Conservation (phyloP, 139 green algal genomes). For the Edaphochlamys debaryana region DNA sequence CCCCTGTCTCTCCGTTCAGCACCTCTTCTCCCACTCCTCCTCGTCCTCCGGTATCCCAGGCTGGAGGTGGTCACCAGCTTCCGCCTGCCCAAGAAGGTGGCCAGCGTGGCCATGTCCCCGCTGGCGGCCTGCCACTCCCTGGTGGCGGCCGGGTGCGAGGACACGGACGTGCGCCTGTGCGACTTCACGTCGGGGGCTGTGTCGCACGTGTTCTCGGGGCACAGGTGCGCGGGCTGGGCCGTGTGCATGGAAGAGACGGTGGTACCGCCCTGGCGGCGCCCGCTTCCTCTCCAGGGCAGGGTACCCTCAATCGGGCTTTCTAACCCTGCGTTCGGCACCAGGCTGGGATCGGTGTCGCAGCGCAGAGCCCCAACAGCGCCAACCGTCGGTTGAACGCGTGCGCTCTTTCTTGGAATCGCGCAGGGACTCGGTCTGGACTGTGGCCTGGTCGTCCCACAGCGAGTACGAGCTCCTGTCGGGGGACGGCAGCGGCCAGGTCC, state of each 20-base stretch:
- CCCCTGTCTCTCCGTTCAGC: too few relatives aligned
- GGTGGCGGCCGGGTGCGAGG: constrained; percentile 63
- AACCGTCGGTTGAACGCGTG: too few relatives aligned
- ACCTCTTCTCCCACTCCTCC: too few relatives aligned
- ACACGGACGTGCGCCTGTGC: constrained; percentile 73
- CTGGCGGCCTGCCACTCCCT: constrained; percentile 71
- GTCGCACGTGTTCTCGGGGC: constrained; percentile 81
- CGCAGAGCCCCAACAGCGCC: too few relatives aligned
- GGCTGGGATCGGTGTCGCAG: too few relatives aligned
- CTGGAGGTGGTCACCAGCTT: constrained; percentile 69
- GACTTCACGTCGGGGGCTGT: constrained; percentile 76
- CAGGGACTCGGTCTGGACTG: constrained; percentile 69
- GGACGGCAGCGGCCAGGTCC: constrained; percentile 67
- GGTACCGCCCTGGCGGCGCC: too few relatives aligned
- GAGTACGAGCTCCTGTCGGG: constrained; percentile 83
- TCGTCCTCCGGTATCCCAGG: too few relatives aligned
- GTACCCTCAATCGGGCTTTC: too few relatives aligned
- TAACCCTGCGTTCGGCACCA: too few relatives aligned
- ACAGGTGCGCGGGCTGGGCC: constrained; percentile 74
- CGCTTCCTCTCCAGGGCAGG: too few relatives aligned
- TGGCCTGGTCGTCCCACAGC: constrained; percentile 72
- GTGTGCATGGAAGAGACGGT: too few relatives aligned
- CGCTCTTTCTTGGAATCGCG: too few relatives aligned
- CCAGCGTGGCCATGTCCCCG: constrained; percentile 75
- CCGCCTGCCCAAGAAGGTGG: constrained; percentile 69